A percentile compares a stretch with the other conserved stretches of the same genome.
Conservation (phyloP, 2,329 filamentous ascomycete genomes). For the Hortaea sp. region DNA sequence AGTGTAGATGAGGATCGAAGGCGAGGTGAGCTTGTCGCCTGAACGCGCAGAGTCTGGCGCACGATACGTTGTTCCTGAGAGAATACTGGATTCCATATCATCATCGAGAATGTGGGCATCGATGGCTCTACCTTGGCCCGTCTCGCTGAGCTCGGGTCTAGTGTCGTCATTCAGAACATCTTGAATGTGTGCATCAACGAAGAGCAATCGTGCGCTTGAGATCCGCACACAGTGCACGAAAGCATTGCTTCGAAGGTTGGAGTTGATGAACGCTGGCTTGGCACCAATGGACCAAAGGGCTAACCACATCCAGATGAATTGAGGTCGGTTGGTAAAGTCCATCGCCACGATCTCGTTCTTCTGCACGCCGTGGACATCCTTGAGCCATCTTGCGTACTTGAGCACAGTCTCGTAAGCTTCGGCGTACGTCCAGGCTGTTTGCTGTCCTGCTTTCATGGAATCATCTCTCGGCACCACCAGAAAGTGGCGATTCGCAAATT, state of each 20-base stretch:
- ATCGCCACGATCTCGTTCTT: slow-evolving; percentile 69
- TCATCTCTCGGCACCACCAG: slow-evolving; percentile 20
- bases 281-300: slow-evolving; percentile 77
- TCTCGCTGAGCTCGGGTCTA: slow-evolving; percentile 32
- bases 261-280: slow-evolving; percentile 78
- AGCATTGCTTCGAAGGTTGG: slow-evolving; percentile 63
- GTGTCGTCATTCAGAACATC: slow-evolving; percentile 47
- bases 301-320: slow-evolving; percentile 64
- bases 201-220: slow-evolving; percentile 54
- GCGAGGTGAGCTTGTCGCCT: slow-evolving; percentile 31
- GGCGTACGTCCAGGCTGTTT: slow-evolving; percentile 56
- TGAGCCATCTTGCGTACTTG: slow-evolving; percentile 67
- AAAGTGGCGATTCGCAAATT: slow-evolving; percentile 24
- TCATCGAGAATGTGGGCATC: slow-evolving; percentile 57
- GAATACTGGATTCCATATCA: slow-evolving; percentile 40
- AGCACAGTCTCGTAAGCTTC: slow-evolving; percentile 61
- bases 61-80: slow-evolving; percentile 14
- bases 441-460: slow-evolving; percentile 10
- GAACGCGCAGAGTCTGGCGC: slow-evolving; percentile 22
- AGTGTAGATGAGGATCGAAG: slow-evolving; percentile 72
- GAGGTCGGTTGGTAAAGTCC: slow-evolving; percentile 71
- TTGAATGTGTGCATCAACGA: slow-evolving; percentile 57
- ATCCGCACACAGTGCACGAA: slow-evolving; percentile 64
- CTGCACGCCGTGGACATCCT: slow-evolving; percentile 51
- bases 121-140: slow-evolving; percentile 36